Percentiles rank a stretch among this genome's conserved stretches.
Evolutionary conservation across 208 protist genomes (phyloP).

Genomic region (Crithidia expoeki): DNA sequence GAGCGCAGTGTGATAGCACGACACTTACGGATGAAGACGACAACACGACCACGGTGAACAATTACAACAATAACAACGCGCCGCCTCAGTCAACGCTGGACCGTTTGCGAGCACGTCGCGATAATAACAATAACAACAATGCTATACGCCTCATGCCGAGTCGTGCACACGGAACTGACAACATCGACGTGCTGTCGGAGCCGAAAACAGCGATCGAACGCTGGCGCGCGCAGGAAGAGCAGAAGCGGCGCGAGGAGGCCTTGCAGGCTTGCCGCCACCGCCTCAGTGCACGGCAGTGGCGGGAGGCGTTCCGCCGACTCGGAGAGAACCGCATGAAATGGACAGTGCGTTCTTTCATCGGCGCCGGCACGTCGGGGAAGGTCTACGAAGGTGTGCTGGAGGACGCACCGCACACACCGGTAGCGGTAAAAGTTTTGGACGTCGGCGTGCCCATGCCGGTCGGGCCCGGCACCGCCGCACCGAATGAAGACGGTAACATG

Average conservation of each 20-base stretch:
- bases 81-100: slow-evolving; percentile 16
- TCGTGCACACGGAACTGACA: neutral
- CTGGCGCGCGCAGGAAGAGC: slow-evolving; percentile 28
- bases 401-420: slow-evolving; percentile 48
- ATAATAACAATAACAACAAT: neutral
- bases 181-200: neutral
- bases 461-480: neutral
- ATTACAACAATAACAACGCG: neutral
- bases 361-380: slow-evolving; percentile 43
- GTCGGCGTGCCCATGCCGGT: slow-evolving; percentile 33
- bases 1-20: slow-evolving; percentile 15
- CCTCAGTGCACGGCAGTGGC: slow-evolving; percentile 27
- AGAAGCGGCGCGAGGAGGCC: slow-evolving; percentile 11
- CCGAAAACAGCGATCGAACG: slow-evolving; percentile 29
- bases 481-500: slow-evolving; percentile 25
- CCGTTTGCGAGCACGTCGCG: slow-evolving; percentile 9
- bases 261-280: neutral
- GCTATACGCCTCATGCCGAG: too few relatives aligned
- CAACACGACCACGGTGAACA: neutral
- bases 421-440: slow-evolving; percentile 86
- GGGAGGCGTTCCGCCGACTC: slow-evolving; percentile 32
- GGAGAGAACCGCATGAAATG: slow-evolving; percentile 35
- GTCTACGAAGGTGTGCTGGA: slow-evolving; percentile 57
- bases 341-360: slow-evolving; percentile 39
- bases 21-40: slow-evolving; percentile 22